Percentiles rank a stretch among this genome's conserved stretches.
These are phyloP conservation scores for Puccinia polysora DNA, from an alignment of 1,284 basidiomycete species.

Conservation along the genomic window DNA sequence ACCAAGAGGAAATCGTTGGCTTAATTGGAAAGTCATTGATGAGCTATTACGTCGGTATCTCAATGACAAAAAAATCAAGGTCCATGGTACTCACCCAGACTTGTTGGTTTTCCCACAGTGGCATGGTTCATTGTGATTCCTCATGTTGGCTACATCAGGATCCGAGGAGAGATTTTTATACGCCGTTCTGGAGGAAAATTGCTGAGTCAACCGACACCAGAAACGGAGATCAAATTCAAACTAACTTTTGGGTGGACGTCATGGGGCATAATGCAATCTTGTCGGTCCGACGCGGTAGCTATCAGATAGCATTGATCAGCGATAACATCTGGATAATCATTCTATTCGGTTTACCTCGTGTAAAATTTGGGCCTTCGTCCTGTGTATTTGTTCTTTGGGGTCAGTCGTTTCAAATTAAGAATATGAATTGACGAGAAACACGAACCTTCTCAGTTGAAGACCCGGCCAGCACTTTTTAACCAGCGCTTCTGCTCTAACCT, in stretches of 20 bases:
- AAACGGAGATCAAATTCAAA: background rate
- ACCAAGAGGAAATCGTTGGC: conserved; percentile 6
- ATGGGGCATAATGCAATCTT: conserved; percentile 41
- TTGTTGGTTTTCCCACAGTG: conserved; percentile 6
- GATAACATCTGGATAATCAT: background rate
- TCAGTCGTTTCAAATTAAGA: background rate
- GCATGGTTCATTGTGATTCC: conserved; percentile 23
- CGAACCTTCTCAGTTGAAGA: conserved; percentile 34
- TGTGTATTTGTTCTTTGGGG: background rate
- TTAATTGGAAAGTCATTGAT: background rate
- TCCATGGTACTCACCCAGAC: background rate
- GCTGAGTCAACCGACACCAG: background rate
- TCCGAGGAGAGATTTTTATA: conserved; percentile 27
- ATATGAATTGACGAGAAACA: background rate
- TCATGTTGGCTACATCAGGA: conserved; percentile 38
- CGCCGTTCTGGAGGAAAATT: conserved; percentile 9
- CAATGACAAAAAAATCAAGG: background rate
- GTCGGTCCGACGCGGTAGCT: conserved; percentile 34
- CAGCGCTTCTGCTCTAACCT: conserved; percentile 27
- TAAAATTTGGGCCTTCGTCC: conserved; percentile 39
- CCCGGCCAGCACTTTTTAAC: conserved; percentile 41
- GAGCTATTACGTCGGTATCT: background rate
- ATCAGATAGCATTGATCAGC: conserved; percentile 6
- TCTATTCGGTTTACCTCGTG: conserved; percentile 23
- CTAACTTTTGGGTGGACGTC: conserved; percentile 28